Percentiles rank a stretch among this genome's conserved stretches.
Conservation (phyloP, 108 stramenopile genomes). For the Aurantiochytrium sp. region DNA sequence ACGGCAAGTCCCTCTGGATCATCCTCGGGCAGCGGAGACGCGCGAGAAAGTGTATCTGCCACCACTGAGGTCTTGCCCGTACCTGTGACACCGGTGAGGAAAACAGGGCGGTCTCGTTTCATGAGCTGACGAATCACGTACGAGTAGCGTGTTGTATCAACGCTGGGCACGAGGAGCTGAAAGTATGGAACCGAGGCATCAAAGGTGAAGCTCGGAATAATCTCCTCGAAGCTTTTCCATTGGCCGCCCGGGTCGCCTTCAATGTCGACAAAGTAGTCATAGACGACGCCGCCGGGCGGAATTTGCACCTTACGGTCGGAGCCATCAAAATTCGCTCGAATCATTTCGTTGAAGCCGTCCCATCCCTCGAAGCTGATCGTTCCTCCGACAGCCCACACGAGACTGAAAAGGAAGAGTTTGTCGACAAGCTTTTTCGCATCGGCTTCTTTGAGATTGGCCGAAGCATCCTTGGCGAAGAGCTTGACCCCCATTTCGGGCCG, state of each 20-base stretch:
- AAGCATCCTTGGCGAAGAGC: not conserved
- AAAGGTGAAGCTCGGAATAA: constrained; percentile 45
- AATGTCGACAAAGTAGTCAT: constrained; percentile 47
- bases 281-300: constrained; percentile 36
- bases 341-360: constrained; percentile 31
- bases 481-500: constrained; percentile 12
- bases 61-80: constrained; percentile 57
- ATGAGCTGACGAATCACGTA: constrained; percentile 41
- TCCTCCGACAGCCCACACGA: constrained; percentile 50
- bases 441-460: not conserved
- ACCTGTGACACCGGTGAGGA: constrained; percentile 60
- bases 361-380: constrained; percentile 29
- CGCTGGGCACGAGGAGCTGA: constrained; percentile 51
- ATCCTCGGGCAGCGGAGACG: constrained; percentile 12
- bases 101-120: constrained; percentile 45
- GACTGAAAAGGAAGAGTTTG: constrained; percentile 47
- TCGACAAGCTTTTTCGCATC: constrained; percentile 34
- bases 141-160: constrained; percentile 51
- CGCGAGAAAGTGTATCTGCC: constrained; percentile 21
- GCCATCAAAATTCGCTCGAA: constrained; percentile 19
- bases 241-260: not conserved
- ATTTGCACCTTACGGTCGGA: constrained; percentile 23
- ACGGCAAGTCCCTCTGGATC: constrained; percentile 40
- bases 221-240: constrained; percentile 43
- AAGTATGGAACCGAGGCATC: constrained; percentile 43